A percentile compares a stretch with the other conserved stretches of the same genome.
Evolutionary conservation across 352 stramenopile genomes (phyloP).

Genomic region (Pythium myriotylum): DNA sequence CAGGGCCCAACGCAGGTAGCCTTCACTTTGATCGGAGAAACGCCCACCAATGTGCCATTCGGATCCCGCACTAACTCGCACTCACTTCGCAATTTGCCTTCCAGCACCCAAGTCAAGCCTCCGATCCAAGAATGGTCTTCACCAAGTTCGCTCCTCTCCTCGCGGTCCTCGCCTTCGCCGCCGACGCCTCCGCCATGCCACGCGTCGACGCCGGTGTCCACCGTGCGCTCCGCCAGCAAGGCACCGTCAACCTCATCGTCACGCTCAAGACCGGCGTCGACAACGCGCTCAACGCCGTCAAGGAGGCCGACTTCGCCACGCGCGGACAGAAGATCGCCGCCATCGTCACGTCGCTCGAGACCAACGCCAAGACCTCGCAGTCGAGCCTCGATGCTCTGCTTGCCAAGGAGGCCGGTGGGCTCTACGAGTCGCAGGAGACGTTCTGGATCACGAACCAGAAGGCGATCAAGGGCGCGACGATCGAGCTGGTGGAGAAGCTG

Average conservation of each 20-base stretch:
- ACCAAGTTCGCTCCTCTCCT: slow-evolving; percentile 21
- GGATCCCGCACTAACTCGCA: too few relatives aligned
- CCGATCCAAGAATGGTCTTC: slow-evolving; percentile 20
- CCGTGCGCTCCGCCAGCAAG: slow-evolving; percentile 29
- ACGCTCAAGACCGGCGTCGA: slow-evolving; percentile 27
- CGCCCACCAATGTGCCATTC: too few relatives aligned
- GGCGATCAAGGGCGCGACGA: slow-evolving; percentile 26
- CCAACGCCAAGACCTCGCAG: slow-evolving; percentile 8
- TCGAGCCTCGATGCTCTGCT: slow-evolving; percentile 9
- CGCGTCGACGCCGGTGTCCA: slow-evolving; percentile 30
- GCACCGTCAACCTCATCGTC: slow-evolving; percentile 37
- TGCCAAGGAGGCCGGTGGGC: slow-evolving; percentile 12
- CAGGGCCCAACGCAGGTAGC: too few relatives aligned
- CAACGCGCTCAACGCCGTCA: slow-evolving; percentile 9
- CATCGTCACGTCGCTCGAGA: slow-evolving; percentile 13
- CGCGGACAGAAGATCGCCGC: slow-evolving; percentile 20
- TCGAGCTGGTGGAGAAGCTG: slow-evolving; percentile 33
- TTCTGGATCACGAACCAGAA: slow-evolving; percentile 41
- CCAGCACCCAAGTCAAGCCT: slow-evolving; percentile 8
- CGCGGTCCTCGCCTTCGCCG: slow-evolving; percentile 20
- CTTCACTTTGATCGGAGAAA: too few relatives aligned
- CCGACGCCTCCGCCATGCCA: slow-evolving; percentile 9
- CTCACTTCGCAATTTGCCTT: slow-evolving; percentile 10
- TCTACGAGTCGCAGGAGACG: slow-evolving; percentile 15
- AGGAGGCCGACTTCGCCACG: slow-evolving; percentile 16